Base-by-base conservation (phyloP, 352 stramenopile species). In the Globisporangium camurandrum region DNA sequence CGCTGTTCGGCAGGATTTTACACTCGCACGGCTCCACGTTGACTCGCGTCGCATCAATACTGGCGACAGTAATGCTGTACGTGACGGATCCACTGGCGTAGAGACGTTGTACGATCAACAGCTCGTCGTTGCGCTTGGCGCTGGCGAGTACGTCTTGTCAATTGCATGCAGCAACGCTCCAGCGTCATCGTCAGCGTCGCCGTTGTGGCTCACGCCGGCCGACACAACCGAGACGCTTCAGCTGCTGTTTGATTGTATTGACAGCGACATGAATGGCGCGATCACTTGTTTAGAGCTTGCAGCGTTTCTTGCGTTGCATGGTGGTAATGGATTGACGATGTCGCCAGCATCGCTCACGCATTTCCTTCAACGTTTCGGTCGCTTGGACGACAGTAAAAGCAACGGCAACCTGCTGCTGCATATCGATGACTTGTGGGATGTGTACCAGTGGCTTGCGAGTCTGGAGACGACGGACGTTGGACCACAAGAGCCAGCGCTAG, bases 191-290 rank as follows among this genome's bases (percentile, higher is more conserved):
- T 20, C 46, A 51, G 7, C 10, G 34, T 24, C 26, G 42, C 7
- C 26, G 12, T 14, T n/a, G 14, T 27, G 42, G 8, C 33, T 71
- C 46, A 62, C 52, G 19, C 24, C 34, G 24, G 16, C 39, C 19
- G 54, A 50, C 1, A 22, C 62, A 4, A 49, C 76, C 3, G 37
- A 39, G 16, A 82, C 78, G 24, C 23, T 82, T 23, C 44, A 61
- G 38, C 56, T 83, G 16, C 42, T 69, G 27, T 81, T 84, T 22
- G 49, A 68, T 14, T 71, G 62, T 39, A 54, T 86, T 19, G 75
- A 86, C 20, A 47, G 56, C 10, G 57, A 80, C 28, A 64, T 70
- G 56, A 54, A 81, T 28, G 64, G 62, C 11, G 24, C 42, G 17
- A 36, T 82, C 40, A 61, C 58, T 1, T 31, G 38, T 0, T 30